Base-by-base conservation (phyloP, 2,329 filamentous ascomycete genomes). In the Acrodontium crateriforme region DNA sequence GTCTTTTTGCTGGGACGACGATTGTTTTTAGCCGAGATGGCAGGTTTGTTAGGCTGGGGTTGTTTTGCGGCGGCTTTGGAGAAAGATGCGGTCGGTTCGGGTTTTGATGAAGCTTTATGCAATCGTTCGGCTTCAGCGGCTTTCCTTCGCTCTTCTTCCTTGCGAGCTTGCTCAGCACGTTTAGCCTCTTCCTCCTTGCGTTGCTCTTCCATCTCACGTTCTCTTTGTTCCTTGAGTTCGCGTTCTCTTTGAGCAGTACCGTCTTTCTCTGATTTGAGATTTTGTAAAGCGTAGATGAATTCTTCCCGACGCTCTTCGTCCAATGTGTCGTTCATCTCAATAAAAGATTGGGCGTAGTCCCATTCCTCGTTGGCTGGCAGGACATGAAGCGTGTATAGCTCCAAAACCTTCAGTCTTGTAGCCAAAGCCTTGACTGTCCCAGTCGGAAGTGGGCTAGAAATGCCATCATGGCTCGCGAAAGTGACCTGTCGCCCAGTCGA, bases 261-360 rank as follows among this genome's bases (percentile, higher is more conserved):
- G 31, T 77, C 68, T 46, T 80, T 81, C 47, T 93, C 85, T 40
- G 93, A 84, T 43, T 79, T 78, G 16, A 95, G 62, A 29, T 73
- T 77, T 49, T 91, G 74, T 10, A 95, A 63, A 4, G 85, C 87
- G 43, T 87, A 78, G 10, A 92, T 59, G 52, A 95, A 94, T 1
- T 81, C 76, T 44, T 95, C 83, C 37, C 82, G 74, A 24, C 82
- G 72, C 58, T 95, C 89, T 28, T 94, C 87, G 51, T 95, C 87
- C 1, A 98, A 67, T 15, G 93, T 73, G 25, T 87, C 75, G 52
- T 76, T 89, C 47, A 83, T 72, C 45, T 67, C 73, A 47, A 95
- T 91, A 53, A 95, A 95, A 43, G 92, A 81, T 34, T 74, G 71
- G 3, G 89, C 83, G 45, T 94, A 94, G 33, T 93, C 82, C 89